Conservation (phyloP, 495 filamentous ascomycete species). For the Podospora pseudoanserina region DNA sequence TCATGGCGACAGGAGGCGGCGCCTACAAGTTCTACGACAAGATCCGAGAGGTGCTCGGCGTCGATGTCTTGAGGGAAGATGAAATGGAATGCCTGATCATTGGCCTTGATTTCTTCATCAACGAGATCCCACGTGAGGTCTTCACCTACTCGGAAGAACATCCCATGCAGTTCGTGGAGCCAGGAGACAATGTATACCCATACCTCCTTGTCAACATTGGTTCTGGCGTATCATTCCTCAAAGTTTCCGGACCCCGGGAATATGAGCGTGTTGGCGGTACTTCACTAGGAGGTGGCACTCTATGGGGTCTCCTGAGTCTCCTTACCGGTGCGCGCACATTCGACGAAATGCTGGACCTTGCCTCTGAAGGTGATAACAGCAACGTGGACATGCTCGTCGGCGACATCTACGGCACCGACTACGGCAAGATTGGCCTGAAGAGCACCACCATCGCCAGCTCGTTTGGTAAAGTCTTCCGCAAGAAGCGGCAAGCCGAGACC, state of each 20-base stretch:
- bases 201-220: slow-evolving; percentile 98
- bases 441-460: slow-evolving; percentile 90
- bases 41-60: slow-evolving; percentile 72
- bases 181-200: slow-evolving; percentile 75
- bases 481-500: slow-evolving; percentile 70
- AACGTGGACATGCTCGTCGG: slow-evolving; percentile 96
- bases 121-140: slow-evolving; percentile 91
- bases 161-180: slow-evolving; percentile 78
- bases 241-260: slow-evolving; percentile 81
- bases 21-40: slow-evolving; percentile 94
- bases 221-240: slow-evolving; percentile 98
- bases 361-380: slow-evolving; percentile 87
- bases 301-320: slow-evolving; percentile 90
- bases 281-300: slow-evolving; percentile 88
- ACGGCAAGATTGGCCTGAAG: slow-evolving; percentile 90
- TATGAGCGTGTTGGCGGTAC: slow-evolving; percentile 92
- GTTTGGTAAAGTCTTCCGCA: slow-evolving; percentile 92
- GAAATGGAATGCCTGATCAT: slow-evolving; percentile 99
- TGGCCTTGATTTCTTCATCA: slow-evolving; percentile 95
- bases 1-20: slow-evolving; percentile 93
- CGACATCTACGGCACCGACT: slow-evolving; percentile 96
- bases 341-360: slow-evolving; percentile 92
- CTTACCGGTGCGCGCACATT: slow-evolving; percentile 87
- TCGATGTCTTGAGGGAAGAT: slow-evolving; percentile 88
- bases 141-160: slow-evolving; percentile 90